Evolutionary conservation across 2,329 filamentous ascomycete genomes (phyloP), one percentile per base, ranked within the genome.

Genomic region (Phoma sp.): DNA sequence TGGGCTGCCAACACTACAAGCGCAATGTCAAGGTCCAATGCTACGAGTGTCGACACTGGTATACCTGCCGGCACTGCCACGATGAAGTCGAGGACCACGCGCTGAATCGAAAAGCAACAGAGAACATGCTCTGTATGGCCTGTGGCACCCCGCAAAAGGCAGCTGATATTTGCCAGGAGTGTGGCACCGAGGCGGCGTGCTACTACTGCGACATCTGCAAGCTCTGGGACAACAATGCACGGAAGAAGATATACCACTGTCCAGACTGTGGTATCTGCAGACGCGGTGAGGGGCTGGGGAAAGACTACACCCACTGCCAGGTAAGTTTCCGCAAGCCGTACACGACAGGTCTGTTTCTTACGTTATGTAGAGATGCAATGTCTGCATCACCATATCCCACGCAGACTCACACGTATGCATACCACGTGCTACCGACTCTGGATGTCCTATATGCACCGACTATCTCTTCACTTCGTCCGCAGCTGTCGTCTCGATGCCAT

Each of bases 231-330:
- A 92, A 98, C 69, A 91, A 97, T 64, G 85, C 87, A 50, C 88
- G 87, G 63, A 97, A 96, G 74, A 89, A 88, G 62, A 96, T 98
- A 53, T 99, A 99, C 72, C 95, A 99, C 73, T 99, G 95, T 75
- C 85, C 88, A 69, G 95, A 98, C 69, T 99, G 95, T 75, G 95
- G 95, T 4, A 96, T 99, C 58, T 99, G 95, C 73, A 85, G 95
- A 55, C 88, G 93, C 53, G 95, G 95, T 1, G 86, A 92, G 73
- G 95, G 95, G 1, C 80, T 99, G 27, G 94, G 95, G 4, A 98
- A 96, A 72, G 95, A 99, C 73, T 99, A 96, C 73, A 93, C 96
- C 70, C 95, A 99, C 76, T 99, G 95, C 89, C 96, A 96, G 85
- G 92, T 94, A 79, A 74, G 48, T 36, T 10, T 45, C 10, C 1